Conservation (phyloP, 2,329 filamentous ascomycete genomes). For the Trichoderma endophyticum region DNA sequence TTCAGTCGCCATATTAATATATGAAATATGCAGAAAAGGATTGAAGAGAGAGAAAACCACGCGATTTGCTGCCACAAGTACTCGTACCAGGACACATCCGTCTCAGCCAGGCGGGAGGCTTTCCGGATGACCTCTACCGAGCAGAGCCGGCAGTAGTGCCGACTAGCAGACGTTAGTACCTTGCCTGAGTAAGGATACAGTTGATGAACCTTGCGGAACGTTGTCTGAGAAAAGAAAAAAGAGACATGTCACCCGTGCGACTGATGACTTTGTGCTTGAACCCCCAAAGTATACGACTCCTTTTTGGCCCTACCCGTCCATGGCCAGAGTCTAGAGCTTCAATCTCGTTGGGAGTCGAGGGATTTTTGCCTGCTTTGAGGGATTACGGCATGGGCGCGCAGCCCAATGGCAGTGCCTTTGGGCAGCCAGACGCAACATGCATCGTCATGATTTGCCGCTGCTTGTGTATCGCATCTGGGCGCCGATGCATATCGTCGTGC, state of each 20-base stretch:
- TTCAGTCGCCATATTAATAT: background rate
- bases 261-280: background rate
- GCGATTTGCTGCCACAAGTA: background rate
- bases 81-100: background rate
- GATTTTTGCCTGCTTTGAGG: slow-evolving; percentile 5
- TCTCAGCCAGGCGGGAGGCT: background rate
- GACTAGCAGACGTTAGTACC: slow-evolving; percentile 4
- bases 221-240: background rate
- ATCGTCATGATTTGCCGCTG: background rate
- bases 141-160: slow-evolving; percentile 15
- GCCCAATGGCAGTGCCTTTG: slow-evolving; percentile 2
- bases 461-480: slow-evolving; percentile 10
- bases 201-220: background rate
- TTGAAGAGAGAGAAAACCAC: background rate
- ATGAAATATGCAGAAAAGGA: background rate
- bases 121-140: slow-evolving; percentile 11
- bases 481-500: slow-evolving; percentile 17
- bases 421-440: background rate
- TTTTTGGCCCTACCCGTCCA: background rate
- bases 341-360: background rate
- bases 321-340: background rate
- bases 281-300: background rate
- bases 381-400: slow-evolving; percentile 1
- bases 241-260: background rate
- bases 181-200: background rate